Evolutionary conservation across 192 early-diverging fungal species (phyloP).

Genomic region (Coemansia sp.): DNA sequence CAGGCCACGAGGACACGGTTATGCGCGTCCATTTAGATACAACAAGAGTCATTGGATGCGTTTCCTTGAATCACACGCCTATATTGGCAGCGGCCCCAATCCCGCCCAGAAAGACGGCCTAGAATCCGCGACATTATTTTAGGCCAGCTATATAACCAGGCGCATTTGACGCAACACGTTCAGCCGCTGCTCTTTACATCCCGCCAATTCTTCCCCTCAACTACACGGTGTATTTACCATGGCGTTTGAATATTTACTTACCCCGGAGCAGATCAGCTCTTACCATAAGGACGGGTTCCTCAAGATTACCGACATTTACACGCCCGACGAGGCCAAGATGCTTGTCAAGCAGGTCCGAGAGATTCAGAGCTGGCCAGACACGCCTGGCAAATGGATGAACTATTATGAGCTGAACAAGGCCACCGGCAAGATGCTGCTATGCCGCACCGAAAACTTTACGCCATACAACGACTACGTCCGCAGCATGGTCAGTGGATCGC

Average conservation of each 20-base stretch:
- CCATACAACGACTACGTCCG: slow-evolving; percentile 52
- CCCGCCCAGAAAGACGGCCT: not conserved
- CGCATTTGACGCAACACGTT: not conserved
- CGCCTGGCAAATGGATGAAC: slow-evolving; percentile 61
- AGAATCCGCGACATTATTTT: not conserved
- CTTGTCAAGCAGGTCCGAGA: slow-evolving; percentile 47
- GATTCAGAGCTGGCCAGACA: slow-evolving; percentile 53
- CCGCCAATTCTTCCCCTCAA: not conserved
- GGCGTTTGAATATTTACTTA: slow-evolving; percentile 42
- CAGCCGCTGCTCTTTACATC: not conserved
- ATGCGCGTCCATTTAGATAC: not conserved
- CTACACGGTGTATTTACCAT: not conserved
- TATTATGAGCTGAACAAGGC: slow-evolving; percentile 57
- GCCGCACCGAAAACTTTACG: slow-evolving; percentile 62
- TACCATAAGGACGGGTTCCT: slow-evolving; percentile 55
- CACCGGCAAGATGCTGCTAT: slow-evolving; percentile 50
- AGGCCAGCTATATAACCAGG: not conserved
- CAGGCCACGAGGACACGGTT: no score
- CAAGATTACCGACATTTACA: slow-evolving; percentile 55
- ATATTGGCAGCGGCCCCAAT: not conserved
- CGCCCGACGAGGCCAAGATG: slow-evolving; percentile 46
- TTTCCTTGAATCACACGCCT: not conserved
- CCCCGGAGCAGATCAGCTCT: slow-evolving; percentile 45
- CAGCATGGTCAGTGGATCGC: slow-evolving; percentile 47
- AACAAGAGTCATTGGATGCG: not conserved